Percentiles rank a stretch among this genome's conserved stretches.
Evolutionary conservation across 306 rosid genomes (phyloP).

Genomic region (Malus orientalis): DNA sequence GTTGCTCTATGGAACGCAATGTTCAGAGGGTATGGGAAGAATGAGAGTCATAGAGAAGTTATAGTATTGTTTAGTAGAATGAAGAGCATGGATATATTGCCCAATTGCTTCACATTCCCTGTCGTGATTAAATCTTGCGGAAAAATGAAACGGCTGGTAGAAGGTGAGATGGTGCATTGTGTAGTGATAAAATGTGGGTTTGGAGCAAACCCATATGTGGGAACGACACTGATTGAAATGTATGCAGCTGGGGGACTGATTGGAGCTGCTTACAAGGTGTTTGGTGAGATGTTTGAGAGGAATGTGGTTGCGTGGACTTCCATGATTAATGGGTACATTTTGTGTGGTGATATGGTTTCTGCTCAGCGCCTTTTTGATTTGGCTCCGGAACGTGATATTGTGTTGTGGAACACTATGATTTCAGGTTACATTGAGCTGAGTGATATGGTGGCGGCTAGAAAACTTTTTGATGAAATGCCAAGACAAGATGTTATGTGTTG

Average conservation of each 20-base stretch:
- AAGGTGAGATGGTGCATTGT: constrained; percentile 54
- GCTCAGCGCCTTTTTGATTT: constrained; percentile 49
- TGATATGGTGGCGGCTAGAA: constrained; percentile 45
- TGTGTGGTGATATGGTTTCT: constrained; percentile 41
- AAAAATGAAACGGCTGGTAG: constrained; percentile 25
- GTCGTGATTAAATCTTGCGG: constrained; percentile 56
- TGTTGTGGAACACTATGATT: constrained; percentile 62
- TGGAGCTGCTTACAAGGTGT: constrained; percentile 52
- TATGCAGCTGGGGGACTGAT: constrained; percentile 35
- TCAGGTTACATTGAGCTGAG: constrained; percentile 50
- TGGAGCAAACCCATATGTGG: constrained; percentile 43
- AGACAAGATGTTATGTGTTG: constrained; percentile 56
- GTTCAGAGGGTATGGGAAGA: constrained; percentile 40
- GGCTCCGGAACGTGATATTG: constrained; percentile 57
- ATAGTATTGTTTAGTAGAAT: constrained; percentile 37
- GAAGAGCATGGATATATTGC: constrained; percentile 28
- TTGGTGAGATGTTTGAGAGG: constrained; percentile 51
- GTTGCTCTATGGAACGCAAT: constrained; percentile 54
- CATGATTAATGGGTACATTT: constrained; percentile 44
- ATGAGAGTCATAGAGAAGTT: constrained; percentile 27
- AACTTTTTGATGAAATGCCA: constrained; percentile 58
- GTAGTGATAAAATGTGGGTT: constrained; percentile 40
- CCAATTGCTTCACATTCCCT: constrained; percentile 61
- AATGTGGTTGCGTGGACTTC: constrained; percentile 77
- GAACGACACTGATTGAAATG: constrained; percentile 56